Base-by-base conservation (phyloP, 768 basidiomycete species). In the Asterophora parasitica region DNA sequence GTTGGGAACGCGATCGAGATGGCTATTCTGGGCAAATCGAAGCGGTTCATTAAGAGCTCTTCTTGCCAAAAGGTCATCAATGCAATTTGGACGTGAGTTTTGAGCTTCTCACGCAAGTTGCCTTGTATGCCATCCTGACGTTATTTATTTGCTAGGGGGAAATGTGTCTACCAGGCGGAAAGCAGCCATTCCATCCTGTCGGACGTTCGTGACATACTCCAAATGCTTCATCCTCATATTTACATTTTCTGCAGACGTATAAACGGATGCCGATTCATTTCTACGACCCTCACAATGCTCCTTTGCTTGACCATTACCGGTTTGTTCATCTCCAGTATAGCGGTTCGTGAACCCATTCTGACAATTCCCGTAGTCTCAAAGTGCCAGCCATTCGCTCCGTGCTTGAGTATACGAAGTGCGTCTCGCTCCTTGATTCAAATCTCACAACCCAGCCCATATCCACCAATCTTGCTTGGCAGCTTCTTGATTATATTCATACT, bases 251-350 rank as follows among this genome's bases (percentile, higher is more conserved):
- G 13, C 49, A 94, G 92, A 93, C 89, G 20, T 97, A 97, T 66
- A 96, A 96, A 71, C 79, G 85, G 40, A 89, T 80, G 19, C 92
- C 94, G 9, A 78, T 96, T 28, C 90, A 93, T 63, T 87, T 95
- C 57, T 96, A 97, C 63, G 92, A 97, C 61, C 93, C 93, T 2
- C 86, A 92, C 60, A 90, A 83, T 62, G 93, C 93, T 0, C 91
- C 93, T 13, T 65, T 96, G n/a, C 77, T 97, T 6, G 92, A 97
- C 61, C 93, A 97, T 65, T 97, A 96, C 60, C 83, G 94, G 89
- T 90, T 46, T 27, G 75, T 61, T 12, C 33, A 23, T 30, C 33
- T 36, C 23, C 23, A 23, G 30, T 28, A 6, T 33, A 17, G n/a
- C n/a, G n/a, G n/a, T n/a, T 35, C 27, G 16, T 3, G 10, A 11